Conservation (phyloP, 108 stramenopile species). For the Nitzschia sp. region DNA sequence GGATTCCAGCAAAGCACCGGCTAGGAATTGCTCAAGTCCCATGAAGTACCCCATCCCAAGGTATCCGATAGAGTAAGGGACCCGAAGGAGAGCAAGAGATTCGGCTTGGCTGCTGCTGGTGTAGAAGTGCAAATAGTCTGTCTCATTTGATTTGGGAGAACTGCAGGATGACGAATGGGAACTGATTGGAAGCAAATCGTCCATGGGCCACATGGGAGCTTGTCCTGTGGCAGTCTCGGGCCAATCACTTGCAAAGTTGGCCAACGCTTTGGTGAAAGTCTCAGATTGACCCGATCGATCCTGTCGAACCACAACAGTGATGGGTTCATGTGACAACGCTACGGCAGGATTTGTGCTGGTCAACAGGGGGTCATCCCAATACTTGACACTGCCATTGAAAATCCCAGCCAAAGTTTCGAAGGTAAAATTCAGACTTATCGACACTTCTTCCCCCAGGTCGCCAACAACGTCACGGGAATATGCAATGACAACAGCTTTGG, state of each 20-base stretch:
- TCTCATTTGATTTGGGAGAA: background rate
- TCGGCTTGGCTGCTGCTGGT: background rate
- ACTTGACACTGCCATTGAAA: background rate
- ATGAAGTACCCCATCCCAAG: background rate
- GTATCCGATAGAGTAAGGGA: background rate
- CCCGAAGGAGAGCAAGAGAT: background rate
- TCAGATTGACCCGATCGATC: background rate
- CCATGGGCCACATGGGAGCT: background rate
- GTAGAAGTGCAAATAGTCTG: background rate
- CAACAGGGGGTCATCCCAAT: background rate
- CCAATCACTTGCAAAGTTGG: background rate
- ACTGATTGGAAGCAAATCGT: background rate
- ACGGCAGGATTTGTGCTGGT: background rate
- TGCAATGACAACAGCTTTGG: background rate
- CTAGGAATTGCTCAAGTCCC: background rate
- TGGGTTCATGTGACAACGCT: background rate
- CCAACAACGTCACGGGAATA: background rate
- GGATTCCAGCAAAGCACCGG: background rate
- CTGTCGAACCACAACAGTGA: background rate
- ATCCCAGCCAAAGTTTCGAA: background rate
- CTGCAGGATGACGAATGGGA: background rate
- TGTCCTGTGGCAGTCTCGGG: background rate
- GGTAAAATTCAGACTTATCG: background rate
- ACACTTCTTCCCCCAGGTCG: background rate
- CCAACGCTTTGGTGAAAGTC: background rate